Evolutionary conservation across 2,329 filamentous ascomycete species (phyloP).

Genomic region (Biscogniauxia mediterranea): DNA sequence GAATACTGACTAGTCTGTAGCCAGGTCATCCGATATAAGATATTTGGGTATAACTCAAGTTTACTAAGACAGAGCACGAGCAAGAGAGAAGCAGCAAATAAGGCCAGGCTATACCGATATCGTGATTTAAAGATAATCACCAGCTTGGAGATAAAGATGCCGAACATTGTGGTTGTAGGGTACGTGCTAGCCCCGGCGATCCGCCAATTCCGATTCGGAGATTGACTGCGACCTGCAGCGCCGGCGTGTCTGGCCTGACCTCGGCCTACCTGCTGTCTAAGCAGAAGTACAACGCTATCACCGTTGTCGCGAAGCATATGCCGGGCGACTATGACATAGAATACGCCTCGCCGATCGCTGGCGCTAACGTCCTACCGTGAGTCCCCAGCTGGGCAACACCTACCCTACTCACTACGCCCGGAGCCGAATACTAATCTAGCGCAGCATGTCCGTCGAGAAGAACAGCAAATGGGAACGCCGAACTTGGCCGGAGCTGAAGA

Average conservation of each 20-base stretch:
- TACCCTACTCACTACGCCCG: not conserved
- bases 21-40: not conserved
- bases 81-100: not conserved
- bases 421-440: slow-evolving; percentile 5
- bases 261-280: slow-evolving; percentile 34
- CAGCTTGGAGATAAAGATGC: slow-evolving; percentile 19
- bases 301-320: slow-evolving; percentile 57
- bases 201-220: slow-evolving; percentile 3
- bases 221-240: slow-evolving; percentile 17
- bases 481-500: slow-evolving; percentile 31
- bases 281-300: slow-evolving; percentile 45
- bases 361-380: slow-evolving; percentile 35
- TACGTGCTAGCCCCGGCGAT: slow-evolving; percentile 9
- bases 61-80: not conserved
- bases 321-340: slow-evolving; percentile 79
- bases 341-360: slow-evolving; percentile 64
- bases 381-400: slow-evolving; percentile 3
- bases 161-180: slow-evolving; percentile 33
- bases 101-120: not conserved
- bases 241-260: slow-evolving; percentile 34
- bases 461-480: slow-evolving; percentile 32
- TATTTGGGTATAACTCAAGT: not conserved
- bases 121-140: not conserved
- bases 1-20: not conserved
- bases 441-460: slow-evolving; percentile 28